Percentiles rank a stretch among this genome's conserved stretches.
Evolutionary conservation across 2,329 filamentous ascomycete genomes (phyloP).

Genomic region (Neoarthrinium moseri): DNA sequence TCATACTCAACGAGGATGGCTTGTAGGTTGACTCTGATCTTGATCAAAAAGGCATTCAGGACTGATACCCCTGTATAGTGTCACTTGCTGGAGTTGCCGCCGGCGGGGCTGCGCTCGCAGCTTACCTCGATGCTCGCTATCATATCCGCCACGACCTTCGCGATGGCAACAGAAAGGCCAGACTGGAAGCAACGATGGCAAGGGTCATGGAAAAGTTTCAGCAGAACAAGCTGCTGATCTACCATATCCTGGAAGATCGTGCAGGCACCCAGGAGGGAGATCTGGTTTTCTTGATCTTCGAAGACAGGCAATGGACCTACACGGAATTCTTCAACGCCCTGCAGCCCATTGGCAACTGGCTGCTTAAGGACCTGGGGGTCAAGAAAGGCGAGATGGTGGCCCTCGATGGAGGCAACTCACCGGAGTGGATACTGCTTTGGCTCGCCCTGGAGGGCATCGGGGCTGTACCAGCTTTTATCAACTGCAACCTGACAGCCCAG

Average conservation of each 20-base stretch:
- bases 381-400: constrained; percentile 60
- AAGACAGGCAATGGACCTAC: constrained; percentile 60
- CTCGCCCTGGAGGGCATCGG: constrained; percentile 66
- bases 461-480: constrained; percentile 66
- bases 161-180: constrained; percentile 35
- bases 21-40: neutral
- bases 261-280: constrained; percentile 18
- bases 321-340: constrained; percentile 48
- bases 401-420: constrained; percentile 64
- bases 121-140: constrained; percentile 67
- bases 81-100: constrained; percentile 16
- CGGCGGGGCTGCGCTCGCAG: constrained; percentile 31
- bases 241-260: constrained; percentile 23
- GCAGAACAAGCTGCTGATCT: constrained; percentile 19
- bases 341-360: constrained; percentile 61
- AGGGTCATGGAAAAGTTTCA: neutral
- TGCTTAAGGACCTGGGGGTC: constrained; percentile 54
- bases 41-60: neutral
- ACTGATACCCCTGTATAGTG: constrained; percentile 5
- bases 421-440: constrained; percentile 65
- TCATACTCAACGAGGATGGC: too few species aligned
- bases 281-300: constrained; percentile 49
- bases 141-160: constrained; percentile 61
- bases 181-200: neutral
- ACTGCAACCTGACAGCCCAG: constrained; percentile 63